These are phyloP conservation scores for Malus orientalis DNA, from an alignment of 306 rosid species.

Conservation along the genomic window DNA sequence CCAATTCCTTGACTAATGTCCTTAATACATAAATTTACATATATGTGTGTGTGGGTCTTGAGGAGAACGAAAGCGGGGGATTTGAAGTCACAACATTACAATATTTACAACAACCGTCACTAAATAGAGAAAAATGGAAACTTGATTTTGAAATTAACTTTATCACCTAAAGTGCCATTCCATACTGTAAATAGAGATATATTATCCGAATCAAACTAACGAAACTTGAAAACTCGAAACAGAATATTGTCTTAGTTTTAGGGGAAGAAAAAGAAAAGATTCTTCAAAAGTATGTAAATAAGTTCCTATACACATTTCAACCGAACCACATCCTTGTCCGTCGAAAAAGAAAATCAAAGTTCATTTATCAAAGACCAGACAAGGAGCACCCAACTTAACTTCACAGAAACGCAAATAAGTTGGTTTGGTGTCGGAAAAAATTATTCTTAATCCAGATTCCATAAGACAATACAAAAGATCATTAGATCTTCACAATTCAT, in stretches of 20 bases:
- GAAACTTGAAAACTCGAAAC: not conserved
- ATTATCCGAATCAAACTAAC: not conserved
- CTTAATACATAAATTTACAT: too few relatives aligned
- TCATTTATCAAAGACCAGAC: not conserved
- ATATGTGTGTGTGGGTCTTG: too few relatives aligned
- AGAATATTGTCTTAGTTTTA: too few relatives aligned
- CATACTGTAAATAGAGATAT: not conserved
- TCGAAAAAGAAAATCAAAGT: not conserved
- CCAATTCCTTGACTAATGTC: not conserved
- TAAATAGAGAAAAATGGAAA: not conserved
- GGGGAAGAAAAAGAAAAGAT: not conserved
- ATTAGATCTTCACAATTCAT: not conserved
- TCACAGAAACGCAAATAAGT: not conserved
- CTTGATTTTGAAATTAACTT: not conserved
- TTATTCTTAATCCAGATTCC: not conserved
- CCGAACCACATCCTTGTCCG: not conserved
- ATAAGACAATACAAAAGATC: not conserved
- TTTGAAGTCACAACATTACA: too few relatives aligned
- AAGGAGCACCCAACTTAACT: not conserved
- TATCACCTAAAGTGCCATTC: not conserved
- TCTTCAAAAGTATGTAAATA: not conserved
- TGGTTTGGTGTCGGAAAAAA: not conserved
- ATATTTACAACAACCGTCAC: not conserved
- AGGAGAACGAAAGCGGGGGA: too few relatives aligned
- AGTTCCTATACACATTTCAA: not conserved